Base-by-base conservation (phyloP, 345 rosid genomes). In the Jatropha curcas region DNA sequence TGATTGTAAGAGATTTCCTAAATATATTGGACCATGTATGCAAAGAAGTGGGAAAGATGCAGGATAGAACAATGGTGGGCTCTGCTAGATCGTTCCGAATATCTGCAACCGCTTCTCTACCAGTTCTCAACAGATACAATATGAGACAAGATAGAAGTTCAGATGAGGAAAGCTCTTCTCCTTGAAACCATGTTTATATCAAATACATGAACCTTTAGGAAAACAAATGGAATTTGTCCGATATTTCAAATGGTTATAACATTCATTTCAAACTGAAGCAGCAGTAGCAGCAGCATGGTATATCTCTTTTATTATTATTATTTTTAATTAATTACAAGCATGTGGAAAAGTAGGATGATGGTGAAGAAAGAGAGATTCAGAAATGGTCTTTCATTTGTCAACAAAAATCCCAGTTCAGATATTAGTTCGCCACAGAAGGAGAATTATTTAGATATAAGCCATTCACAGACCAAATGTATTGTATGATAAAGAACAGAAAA, bases 1-100 rank as follows among this genome's bases (percentile, higher is more conserved):
- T 92, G 91, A 88, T 95, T 37, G 98, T 95, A 16, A 85, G 98
- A 79, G 98, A 95, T 80, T 92, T 95, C 77, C 88, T 92, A 6
- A 86, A 82, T 9, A 73, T 85, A 70, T 74, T 95, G 76, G 99
- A 95, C 77, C 89, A 87, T 71, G 99, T 95, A 31, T 95, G 99
- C 84, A 95, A 92, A 77, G 99, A 95, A 77, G 99, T 95, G 20
- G 89, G 96, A 67, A 83, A 72, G 33, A 83, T 92, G 90, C 98
- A 92, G 72, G 99, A 92, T 35, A 88, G 82, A 80, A 89, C 85
- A 48, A 60, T 86, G 82, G 80, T 89, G 78, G 97, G 97, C 56
- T 74, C 96, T 43, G 92, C 98, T 2, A 87, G 93, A 82, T 95
- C 99, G 24, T 95, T 95, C 72, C 86, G 96, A 37, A 89, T 92